These are phyloP conservation scores for Podosphaera aphanis DNA, from an alignment of 2,329 filamentous ascomycete species.

Conservation along the genomic window DNA sequence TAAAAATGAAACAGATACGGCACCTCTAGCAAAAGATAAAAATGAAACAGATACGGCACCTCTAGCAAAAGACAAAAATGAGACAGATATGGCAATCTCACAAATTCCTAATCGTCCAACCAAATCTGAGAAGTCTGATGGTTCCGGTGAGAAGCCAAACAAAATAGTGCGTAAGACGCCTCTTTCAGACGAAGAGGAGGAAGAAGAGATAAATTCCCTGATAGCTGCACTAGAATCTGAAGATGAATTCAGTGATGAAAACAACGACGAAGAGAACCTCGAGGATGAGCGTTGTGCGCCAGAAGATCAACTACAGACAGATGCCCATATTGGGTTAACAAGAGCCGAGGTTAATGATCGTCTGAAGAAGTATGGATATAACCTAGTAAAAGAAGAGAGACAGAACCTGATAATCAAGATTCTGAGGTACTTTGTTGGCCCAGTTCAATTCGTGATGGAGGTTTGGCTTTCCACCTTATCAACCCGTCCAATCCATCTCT, in stretches of 20 bases:
- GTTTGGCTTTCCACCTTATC: conserved; percentile 21
- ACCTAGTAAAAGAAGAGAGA: conserved; percentile 81
- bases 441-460: conserved; percentile 90
- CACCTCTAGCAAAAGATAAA: no score
- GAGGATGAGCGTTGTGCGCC: conserved; percentile 37
- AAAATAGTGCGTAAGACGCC: no score
- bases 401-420: conserved; percentile 72
- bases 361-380: conserved; percentile 56
- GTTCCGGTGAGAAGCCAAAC: no score
- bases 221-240: conserved; percentile 72
- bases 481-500: background rate
- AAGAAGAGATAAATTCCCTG: conserved; percentile 65
- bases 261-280: conserved; percentile 29
- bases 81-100: no score
- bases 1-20: no score
- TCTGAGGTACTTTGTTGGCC: conserved; percentile 58
- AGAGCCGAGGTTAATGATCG: conserved; percentile 39
- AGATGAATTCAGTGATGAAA: conserved; percentile 42
- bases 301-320: conserved; percentile 57
- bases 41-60: no score
- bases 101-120: no score
- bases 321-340: conserved; percentile 48
- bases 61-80: no score
- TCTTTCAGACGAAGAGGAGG: conserved; percentile 40
- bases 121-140: no score